A percentile compares a stretch with the other conserved stretches of the same genome.
These are phyloP conservation scores for Plicaturopsis crispa DNA, from an alignment of 768 basidiomycete species.

Conservation along the genomic window DNA sequence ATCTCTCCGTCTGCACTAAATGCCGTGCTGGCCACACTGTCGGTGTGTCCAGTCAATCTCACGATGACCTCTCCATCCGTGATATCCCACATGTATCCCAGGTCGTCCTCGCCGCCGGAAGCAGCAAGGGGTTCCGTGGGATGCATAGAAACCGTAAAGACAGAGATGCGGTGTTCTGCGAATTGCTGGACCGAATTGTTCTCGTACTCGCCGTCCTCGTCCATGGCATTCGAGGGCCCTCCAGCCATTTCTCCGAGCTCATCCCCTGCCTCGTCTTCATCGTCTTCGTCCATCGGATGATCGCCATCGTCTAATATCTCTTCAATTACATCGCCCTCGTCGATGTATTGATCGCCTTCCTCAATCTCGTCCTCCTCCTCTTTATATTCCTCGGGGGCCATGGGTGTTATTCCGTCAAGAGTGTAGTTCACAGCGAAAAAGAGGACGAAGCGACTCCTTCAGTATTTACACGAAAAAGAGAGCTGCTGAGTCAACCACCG, in stretches of 20 bases:
- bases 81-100: constrained; percentile 90
- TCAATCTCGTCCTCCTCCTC: constrained; percentile 39
- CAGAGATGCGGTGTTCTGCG: constrained; percentile 60
- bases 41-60: constrained; percentile 86
- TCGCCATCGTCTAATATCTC: constrained; percentile 65
- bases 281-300: constrained; percentile 66
- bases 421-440: no score
- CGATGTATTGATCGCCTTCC: constrained; percentile 54
- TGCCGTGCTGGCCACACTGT: constrained; percentile 73
- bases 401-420: no score
- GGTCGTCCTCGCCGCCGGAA: constrained; percentile 93
- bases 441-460: no score
- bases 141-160: constrained; percentile 81
- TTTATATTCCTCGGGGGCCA: no score
- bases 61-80: constrained; percentile 74
- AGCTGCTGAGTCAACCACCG: no score
- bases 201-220: constrained; percentile 32
- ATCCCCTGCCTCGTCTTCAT: constrained; percentile 38
- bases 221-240: constrained; percentile 27
- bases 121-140: constrained; percentile 75
- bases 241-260: constrained; percentile 27
- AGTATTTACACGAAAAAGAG: no score
- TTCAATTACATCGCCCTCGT: constrained; percentile 53
- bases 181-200: constrained; percentile 70
- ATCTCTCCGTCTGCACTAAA: constrained; percentile 91